A percentile compares a stretch with the other conserved stretches of the same genome.
Conservation (phyloP, 2,329 filamentous ascomycete species). For the Fusarium albosuccineum region DNA sequence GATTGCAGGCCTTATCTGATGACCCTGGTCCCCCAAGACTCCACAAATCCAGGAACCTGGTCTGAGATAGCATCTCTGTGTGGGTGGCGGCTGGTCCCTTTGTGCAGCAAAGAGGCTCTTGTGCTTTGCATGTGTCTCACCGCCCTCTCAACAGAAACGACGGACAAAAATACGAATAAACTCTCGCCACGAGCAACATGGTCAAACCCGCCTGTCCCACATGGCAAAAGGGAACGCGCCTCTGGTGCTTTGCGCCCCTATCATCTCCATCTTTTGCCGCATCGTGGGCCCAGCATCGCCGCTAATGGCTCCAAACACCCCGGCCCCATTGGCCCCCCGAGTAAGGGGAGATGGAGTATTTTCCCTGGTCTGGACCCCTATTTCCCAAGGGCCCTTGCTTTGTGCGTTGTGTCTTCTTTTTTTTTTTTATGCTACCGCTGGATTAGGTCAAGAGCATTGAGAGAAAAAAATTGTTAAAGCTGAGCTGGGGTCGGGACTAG, state of each 20-base stretch:
- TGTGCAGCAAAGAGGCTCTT: background rate
- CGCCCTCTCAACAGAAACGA: slow-evolving; percentile 2
- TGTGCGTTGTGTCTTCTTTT: slow-evolving; percentile 19
- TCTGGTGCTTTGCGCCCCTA: background rate
- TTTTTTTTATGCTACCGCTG: slow-evolving; percentile 36
- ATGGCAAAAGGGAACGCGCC: background rate
- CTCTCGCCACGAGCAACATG: too few species aligned
- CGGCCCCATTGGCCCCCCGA: slow-evolving; percentile 34
- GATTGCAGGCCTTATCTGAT: slow-evolving; percentile 24
- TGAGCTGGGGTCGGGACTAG: background rate
- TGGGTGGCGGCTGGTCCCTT: background rate
- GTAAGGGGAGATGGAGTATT: slow-evolving; percentile 15
- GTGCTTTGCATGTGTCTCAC: background rate
- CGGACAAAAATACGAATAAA: too few species aligned
- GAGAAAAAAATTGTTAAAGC: background rate
- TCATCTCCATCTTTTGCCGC: slow-evolving; percentile 42
- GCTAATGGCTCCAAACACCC: slow-evolving; percentile 25
- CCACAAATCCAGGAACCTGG: slow-evolving; percentile 35
- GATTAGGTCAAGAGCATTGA: slow-evolving; percentile 39
- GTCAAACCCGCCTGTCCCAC: background rate
- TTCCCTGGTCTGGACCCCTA: slow-evolving; percentile 40
- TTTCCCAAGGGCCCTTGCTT: slow-evolving; percentile 20
- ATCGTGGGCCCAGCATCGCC: slow-evolving; percentile 32
- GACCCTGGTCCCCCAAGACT: background rate
- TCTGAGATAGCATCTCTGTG: slow-evolving; percentile 7